phyloP scores from a whole-genome alignment of 495 filamentous ascomycete genomes.

The Barbatosphaeria neglecta region DNA sequence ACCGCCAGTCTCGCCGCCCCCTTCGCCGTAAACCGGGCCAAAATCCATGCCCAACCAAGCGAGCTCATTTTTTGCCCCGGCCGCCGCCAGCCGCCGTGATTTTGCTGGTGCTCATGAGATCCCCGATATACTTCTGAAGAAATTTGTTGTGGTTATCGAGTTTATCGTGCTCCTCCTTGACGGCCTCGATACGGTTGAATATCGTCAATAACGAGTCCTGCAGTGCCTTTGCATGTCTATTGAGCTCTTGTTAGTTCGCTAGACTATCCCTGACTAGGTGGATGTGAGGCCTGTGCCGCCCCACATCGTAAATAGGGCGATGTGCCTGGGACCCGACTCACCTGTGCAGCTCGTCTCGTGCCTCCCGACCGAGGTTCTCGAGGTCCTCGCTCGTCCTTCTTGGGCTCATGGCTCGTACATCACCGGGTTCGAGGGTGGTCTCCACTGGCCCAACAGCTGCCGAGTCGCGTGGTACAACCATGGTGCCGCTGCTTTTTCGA shows the following conservation, averaged over 20 bases:
- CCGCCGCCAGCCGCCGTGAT: conserved; percentile 50
- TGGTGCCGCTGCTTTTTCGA: conserved; percentile 67
- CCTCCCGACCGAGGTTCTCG: conserved; percentile 71
- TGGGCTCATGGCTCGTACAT: conserved; percentile 91
- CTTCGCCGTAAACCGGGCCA: no score
- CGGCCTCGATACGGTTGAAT: conserved; percentile 86
- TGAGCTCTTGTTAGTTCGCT: no score
- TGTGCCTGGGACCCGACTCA: conserved; percentile 21
- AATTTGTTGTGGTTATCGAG: conserved; percentile 91
- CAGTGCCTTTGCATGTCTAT: conserved; percentile 73
- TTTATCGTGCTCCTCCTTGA: conserved; percentile 87
- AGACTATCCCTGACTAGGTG: no score
- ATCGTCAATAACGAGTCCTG: conserved; percentile 81
- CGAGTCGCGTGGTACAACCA: conserved; percentile 67
- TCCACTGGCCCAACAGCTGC: conserved; percentile 54
- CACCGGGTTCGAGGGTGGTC: conserved; percentile 60
- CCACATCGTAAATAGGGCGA: no score
- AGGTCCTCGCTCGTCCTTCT: conserved; percentile 81
- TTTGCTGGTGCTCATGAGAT: conserved; percentile 71
- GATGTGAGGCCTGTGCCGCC: no score
- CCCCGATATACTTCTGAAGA: conserved; percentile 80
- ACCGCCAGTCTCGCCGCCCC: no score
- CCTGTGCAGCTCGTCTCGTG: conserved; percentile 45
- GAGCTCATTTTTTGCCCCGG: conserved; percentile 38
- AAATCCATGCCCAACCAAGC: not conserved